A percentile compares a stretch with the other conserved stretches of the same genome.
These are phyloP conservation scores for Logfia minima DNA, from an alignment of 129 eudicot species.

Conservation along the genomic window DNA sequence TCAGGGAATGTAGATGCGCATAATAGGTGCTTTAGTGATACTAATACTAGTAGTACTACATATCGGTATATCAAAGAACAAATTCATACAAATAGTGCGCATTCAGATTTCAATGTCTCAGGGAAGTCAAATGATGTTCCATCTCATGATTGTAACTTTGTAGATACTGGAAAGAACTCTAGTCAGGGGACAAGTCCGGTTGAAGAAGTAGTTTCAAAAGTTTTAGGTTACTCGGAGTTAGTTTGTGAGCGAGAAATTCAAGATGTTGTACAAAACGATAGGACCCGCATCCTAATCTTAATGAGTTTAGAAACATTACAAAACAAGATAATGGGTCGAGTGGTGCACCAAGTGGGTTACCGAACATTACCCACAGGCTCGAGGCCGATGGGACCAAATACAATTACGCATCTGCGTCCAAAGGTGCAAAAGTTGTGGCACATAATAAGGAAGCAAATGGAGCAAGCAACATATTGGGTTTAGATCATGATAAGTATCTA, in stretches of 20 bases:
- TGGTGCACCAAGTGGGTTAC: constrained; percentile 40
- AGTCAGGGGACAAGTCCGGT: constrained; percentile 38
- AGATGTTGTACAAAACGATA: constrained; percentile 37
- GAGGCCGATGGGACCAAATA: constrained; percentile 90
- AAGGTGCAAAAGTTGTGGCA: constrained; percentile 92
- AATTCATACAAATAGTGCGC: constrained; percentile 29
- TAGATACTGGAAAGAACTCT: constrained; percentile 35
- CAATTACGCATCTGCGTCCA: constrained; percentile 81
- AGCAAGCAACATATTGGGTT: constrained; percentile 75
- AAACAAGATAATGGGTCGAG: constrained; percentile 37
- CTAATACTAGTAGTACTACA: constrained; percentile 25
- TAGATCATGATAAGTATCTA: constrained; percentile 84
- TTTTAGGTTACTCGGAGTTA: constrained; percentile 50
- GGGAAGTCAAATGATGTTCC: constrained; percentile 16
- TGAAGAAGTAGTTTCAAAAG: constrained; percentile 45
- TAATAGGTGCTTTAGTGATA: constrained; percentile 38
- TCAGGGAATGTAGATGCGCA: constrained; percentile 51
- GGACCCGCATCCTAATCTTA: constrained; percentile 47
- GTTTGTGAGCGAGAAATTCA: constrained; percentile 47
- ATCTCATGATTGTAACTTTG: constrained; percentile 17
- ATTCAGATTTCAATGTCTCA: constrained; percentile 49
- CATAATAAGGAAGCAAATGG: constrained; percentile 92
- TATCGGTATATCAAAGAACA: constrained; percentile 32
- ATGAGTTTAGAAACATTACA: constrained; percentile 50
- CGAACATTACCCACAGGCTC: constrained; percentile 83